phyloP scores from a whole-genome alignment of 129 eudicot genomes.

The Escallonia rubra region DNA sequence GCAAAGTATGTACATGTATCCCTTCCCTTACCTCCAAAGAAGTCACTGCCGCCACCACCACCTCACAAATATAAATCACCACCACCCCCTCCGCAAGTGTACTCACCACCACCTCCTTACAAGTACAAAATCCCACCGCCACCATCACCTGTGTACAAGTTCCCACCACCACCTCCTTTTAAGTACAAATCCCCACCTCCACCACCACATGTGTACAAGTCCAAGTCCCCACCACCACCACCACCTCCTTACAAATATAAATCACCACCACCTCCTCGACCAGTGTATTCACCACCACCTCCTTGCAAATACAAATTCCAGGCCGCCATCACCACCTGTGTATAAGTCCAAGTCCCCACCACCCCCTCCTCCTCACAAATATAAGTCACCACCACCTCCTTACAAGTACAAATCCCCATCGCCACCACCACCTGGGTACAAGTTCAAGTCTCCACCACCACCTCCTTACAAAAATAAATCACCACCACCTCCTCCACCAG shows the following conservation, averaged over 20 bases:
- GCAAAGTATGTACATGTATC: constrained; percentile 25
- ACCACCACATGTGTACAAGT: constrained; percentile 16
- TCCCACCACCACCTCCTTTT: neutral
- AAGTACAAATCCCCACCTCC: constrained; percentile 15
- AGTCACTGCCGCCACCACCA: constrained; percentile 17
- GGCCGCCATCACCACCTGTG: constrained; percentile 25
- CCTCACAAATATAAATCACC: constrained; percentile 14
- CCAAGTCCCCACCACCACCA: constrained; percentile 16
- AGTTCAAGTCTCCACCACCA: constrained; percentile 14
- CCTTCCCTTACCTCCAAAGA: constrained; percentile 24
- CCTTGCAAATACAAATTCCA: constrained; percentile 14
- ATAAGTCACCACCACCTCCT: too few species aligned
- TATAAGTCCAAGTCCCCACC: constrained; percentile 14
- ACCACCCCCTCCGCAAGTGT: too few species aligned
- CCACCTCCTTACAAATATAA: neutral
- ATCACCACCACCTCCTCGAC: constrained; percentile 22
- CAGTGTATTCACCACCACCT: neutral
- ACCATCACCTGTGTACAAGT: too few species aligned
- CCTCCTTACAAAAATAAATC: neutral
- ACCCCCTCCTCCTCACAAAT: constrained; percentile 19
- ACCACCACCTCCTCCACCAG: neutral
- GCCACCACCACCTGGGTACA: constrained; percentile 11
- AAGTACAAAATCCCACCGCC: constrained; percentile 12
- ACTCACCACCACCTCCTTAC: neutral
- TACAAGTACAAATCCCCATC: constrained; percentile 17